Percentiles rank a stretch among this genome's conserved stretches.
Evolutionary conservation across 208 protist genomes (phyloP).

Genomic region (Crithidia fasciculata): DNA sequence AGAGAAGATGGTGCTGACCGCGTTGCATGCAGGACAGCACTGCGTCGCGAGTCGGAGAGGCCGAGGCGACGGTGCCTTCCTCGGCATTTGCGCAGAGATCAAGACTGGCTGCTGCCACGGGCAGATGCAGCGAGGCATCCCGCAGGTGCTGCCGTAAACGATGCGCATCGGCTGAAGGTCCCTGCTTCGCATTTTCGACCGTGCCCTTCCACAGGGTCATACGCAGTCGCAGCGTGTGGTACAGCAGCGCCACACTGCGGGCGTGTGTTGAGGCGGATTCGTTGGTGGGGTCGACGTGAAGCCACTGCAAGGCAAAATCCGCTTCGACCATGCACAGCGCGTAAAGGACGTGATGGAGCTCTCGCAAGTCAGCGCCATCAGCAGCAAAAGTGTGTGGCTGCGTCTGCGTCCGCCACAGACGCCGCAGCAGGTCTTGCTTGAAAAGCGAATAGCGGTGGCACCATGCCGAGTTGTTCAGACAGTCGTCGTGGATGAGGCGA

Average conservation of each 20-base stretch:
- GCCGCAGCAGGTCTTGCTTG: constrained; percentile 44
- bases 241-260: constrained; percentile 47
- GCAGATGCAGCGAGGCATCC: constrained; percentile 15
- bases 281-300: constrained; percentile 67
- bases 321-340: constrained; percentile 60
- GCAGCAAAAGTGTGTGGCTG: not conserved
- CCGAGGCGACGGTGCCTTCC: constrained; percentile 14
- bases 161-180: not conserved
- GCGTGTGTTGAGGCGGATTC: constrained; percentile 75
- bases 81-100: constrained; percentile 12
- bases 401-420: constrained; percentile 24
- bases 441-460: constrained; percentile 75
- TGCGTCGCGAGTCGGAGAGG: not conserved
- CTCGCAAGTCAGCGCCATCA: not conserved
- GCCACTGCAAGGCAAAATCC: constrained; percentile 68
- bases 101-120: constrained; percentile 12
- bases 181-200: not conserved
- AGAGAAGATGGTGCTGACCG: constrained; percentile 27
- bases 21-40: constrained; percentile 2
- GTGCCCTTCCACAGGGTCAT: constrained; percentile 4
- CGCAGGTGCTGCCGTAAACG: constrained; percentile 19
- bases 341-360: constrained; percentile 7
- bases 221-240: constrained; percentile 44
- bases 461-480: constrained; percentile 87
- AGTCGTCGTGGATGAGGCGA: constrained; percentile 54